Conservation (phyloP, 2,329 filamentous ascomycete species). For the Claviceps arundinis region DNA sequence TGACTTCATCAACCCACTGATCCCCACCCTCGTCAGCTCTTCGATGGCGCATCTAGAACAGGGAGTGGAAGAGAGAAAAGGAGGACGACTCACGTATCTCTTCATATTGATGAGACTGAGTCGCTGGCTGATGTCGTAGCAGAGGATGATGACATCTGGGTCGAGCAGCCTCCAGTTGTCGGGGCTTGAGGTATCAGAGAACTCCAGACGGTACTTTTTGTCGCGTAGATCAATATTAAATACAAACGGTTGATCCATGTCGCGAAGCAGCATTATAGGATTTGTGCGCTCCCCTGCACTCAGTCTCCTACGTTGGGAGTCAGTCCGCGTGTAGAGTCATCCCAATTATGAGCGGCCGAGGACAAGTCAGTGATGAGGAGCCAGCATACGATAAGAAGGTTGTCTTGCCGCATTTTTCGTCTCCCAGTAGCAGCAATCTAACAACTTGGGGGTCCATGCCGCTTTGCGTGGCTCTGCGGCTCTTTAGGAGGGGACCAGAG, state of each 20-base stretch:
- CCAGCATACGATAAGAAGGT: slow-evolving; percentile 45
- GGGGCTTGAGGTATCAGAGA: slow-evolving; percentile 45
- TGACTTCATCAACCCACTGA: slow-evolving; percentile 46
- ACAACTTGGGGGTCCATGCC: slow-evolving; percentile 35
- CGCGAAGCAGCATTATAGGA: slow-evolving; percentile 36
- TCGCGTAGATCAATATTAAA: slow-evolving; percentile 36
- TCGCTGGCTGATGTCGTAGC: slow-evolving; percentile 48
- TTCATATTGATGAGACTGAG: slow-evolving; percentile 45
- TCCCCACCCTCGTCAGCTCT: neutral
- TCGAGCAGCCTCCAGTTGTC: slow-evolving; percentile 44
- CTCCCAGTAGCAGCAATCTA: slow-evolving; percentile 44
- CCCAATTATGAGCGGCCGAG: neutral
- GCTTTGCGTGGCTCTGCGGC: neutral
- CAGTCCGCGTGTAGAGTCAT: neutral
- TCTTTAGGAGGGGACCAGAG: too few species aligned
- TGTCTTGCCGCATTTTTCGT: slow-evolving; percentile 46
- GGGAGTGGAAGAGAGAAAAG: slow-evolving; percentile 1
- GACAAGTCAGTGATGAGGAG: neutral
- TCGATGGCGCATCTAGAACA: slow-evolving; percentile 1
- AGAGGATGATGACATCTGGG: slow-evolving; percentile 45
- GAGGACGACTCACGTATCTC: slow-evolving; percentile 30
- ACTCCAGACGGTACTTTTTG: slow-evolving; percentile 38
- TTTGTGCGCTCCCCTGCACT: slow-evolving; percentile 30
- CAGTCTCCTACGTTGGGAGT: slow-evolving; percentile 30
- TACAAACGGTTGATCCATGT: slow-evolving; percentile 47